Percentiles rank a stretch among this genome's conserved stretches.
Evolutionary conservation across 2,329 filamentous ascomycete species (phyloP).

Genomic region (Daldinia sp.): DNA sequence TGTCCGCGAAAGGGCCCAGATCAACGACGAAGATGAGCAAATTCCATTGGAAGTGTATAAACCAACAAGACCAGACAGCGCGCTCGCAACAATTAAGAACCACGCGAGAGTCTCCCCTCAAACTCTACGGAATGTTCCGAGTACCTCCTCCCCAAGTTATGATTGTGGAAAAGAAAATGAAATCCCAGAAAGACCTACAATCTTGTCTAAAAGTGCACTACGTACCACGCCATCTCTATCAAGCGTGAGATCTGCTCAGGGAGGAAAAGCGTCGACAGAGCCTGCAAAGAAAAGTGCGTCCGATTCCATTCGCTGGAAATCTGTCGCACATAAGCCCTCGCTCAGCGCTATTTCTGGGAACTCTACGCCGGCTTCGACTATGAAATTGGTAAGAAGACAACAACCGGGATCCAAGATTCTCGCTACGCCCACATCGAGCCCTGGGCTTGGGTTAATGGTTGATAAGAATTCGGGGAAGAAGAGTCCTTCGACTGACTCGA

Average conservation of each 20-base stretch:
- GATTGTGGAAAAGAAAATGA: constrained; percentile 35
- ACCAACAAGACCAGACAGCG: constrained; percentile 29
- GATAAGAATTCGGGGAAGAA: constrained; percentile 40
- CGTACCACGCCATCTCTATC: constrained; percentile 34
- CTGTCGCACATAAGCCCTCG: constrained; percentile 40
- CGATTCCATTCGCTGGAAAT: constrained; percentile 24
- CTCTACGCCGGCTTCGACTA: constrained; percentile 27
- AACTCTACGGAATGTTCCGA: background rate
- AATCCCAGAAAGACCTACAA: constrained; percentile 17
- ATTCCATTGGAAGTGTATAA: constrained; percentile 34
- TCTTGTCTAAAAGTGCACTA: constrained; percentile 25
- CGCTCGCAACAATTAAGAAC: constrained; percentile 20
- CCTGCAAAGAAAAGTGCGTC: constrained; percentile 21
- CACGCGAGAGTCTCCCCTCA: constrained; percentile 19
- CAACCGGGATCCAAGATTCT: constrained; percentile 28
- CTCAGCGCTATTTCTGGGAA: constrained; percentile 36
- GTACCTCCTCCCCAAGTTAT: background rate
- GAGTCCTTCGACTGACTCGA: constrained; percentile 25
- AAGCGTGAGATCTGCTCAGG: constrained; percentile 21
- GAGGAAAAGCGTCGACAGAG: constrained; percentile 9
- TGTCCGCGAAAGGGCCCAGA: constrained; percentile 64
- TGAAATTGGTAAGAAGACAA: constrained; percentile 33
- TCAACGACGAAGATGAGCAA: constrained; percentile 55
- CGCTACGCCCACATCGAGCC: constrained; percentile 31
- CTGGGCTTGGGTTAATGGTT: constrained; percentile 29